Conservation (phyloP, 345 rosid species). For the Barbarea vulgaris region DNA sequence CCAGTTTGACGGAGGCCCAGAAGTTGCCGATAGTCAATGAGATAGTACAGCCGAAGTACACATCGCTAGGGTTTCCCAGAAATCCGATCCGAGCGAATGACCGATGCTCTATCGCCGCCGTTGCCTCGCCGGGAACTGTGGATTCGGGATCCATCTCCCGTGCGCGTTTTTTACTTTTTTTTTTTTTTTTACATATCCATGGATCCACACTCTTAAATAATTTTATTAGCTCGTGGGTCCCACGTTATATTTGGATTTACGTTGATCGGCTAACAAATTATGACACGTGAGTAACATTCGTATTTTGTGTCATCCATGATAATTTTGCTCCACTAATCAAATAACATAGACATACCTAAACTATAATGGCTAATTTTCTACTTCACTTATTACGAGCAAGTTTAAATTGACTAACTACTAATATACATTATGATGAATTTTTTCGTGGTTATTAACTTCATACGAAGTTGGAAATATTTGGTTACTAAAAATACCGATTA, state of each 20-base stretch:
- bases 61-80: conserved; percentile 82
- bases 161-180: not conserved
- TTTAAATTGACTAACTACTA: no score
- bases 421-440: no score
- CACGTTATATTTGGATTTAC: not conserved
- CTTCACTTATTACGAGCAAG: not conserved
- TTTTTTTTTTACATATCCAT: not conserved
- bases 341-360: not conserved
- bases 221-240: not conserved
- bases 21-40: conserved; percentile 67
- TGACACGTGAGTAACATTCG: no score
- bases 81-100: conserved; percentile 68
- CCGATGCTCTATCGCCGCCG: conserved; percentile 52
- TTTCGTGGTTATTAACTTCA: no score
- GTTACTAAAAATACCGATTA: no score
- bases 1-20: conserved; percentile 71
- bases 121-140: not conserved
- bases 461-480: not conserved
- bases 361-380: not conserved
- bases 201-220: not conserved
- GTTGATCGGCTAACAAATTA: not conserved
- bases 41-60: conserved; percentile 69
- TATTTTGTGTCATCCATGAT: not conserved
- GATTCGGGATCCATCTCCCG: conserved; percentile 28
- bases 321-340: not conserved